Conservation (phyloP, 2,329 filamentous ascomycete genomes). For the Sclerotinia nivalis region DNA sequence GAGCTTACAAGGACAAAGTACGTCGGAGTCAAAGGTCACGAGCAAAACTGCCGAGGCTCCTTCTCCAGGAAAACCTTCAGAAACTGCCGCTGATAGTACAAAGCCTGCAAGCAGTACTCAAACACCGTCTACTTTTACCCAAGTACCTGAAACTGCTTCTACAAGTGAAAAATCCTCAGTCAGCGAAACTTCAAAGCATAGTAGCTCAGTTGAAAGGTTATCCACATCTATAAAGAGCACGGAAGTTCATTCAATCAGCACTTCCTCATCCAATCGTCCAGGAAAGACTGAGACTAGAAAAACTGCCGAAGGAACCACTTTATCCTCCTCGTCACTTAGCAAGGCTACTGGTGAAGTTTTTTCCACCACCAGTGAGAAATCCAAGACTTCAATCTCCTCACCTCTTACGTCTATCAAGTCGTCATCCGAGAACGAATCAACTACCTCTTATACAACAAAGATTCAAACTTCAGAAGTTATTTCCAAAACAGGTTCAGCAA, state of each 20-base stretch:
- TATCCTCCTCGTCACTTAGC: background rate
- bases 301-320: background rate
- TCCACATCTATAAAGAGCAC: background rate
- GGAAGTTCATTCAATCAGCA: background rate
- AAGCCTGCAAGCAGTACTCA: background rate
- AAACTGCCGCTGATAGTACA: background rate
- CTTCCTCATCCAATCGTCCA: background rate
- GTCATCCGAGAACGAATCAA: background rate
- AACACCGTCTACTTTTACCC: background rate
- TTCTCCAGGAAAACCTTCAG: background rate
- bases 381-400: background rate
- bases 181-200: background rate
- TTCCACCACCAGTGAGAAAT: too few relatives aligned
- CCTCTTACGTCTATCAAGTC: background rate
- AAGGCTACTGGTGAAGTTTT: background rate
- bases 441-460: background rate
- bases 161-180: background rate
- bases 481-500: background rate
- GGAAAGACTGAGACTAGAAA: background rate
- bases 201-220: background rate
- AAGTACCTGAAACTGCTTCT: background rate
- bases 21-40: background rate
- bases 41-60: background rate
- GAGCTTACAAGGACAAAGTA: background rate
- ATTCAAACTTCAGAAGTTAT: background rate